Percentiles rank a stretch among this genome's conserved stretches.
These are phyloP conservation scores for Phtheirospermum japonicum DNA, from an alignment of 257 asterid species.

Conservation along the genomic window DNA sequence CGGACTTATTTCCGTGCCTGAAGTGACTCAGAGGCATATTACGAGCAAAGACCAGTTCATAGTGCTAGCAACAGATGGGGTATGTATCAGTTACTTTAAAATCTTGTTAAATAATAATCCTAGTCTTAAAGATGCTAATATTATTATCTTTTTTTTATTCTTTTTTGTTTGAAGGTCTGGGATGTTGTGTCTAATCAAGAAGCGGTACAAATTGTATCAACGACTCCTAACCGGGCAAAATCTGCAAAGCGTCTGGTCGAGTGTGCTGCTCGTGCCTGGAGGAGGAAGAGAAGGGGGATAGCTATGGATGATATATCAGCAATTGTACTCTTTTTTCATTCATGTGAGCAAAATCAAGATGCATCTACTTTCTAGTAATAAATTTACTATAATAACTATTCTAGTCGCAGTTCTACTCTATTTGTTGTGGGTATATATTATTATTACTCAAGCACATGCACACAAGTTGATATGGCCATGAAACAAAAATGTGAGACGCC, in stretches of 20 bases:
- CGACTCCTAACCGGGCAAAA: constrained; percentile 48
- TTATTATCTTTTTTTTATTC: too few species aligned
- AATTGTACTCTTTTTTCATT: constrained; percentile 66
- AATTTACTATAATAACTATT: too few species aligned
- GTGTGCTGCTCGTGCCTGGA: constrained; percentile 74
- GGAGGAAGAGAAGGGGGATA: constrained; percentile 68
- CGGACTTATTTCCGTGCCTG: constrained; percentile 91
- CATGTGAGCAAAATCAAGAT: constrained; percentile 24
- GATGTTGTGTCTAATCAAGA: constrained; percentile 91
- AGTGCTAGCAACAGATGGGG: constrained; percentile 96
- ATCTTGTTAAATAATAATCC: too few species aligned
- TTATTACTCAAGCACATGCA: too few species aligned
- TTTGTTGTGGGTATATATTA: too few species aligned
- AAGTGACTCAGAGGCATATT: constrained; percentile 70
- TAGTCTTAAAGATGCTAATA: too few species aligned
- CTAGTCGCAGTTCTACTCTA: too few species aligned
- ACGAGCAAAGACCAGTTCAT: constrained; percentile 69
- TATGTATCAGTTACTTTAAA: constrained; percentile 27
- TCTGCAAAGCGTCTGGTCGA: constrained; percentile 73
- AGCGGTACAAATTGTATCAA: constrained; percentile 76
- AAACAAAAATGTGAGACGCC: too few species aligned
- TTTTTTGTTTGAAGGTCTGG: constrained; percentile 94
- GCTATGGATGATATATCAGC: constrained; percentile 97
- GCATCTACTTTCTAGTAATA: too few species aligned
- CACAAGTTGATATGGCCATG: too few species aligned